phyloP scores from a whole-genome alignment of 352 stramenopile species.

The Pythium aphanidermatum region DNA sequence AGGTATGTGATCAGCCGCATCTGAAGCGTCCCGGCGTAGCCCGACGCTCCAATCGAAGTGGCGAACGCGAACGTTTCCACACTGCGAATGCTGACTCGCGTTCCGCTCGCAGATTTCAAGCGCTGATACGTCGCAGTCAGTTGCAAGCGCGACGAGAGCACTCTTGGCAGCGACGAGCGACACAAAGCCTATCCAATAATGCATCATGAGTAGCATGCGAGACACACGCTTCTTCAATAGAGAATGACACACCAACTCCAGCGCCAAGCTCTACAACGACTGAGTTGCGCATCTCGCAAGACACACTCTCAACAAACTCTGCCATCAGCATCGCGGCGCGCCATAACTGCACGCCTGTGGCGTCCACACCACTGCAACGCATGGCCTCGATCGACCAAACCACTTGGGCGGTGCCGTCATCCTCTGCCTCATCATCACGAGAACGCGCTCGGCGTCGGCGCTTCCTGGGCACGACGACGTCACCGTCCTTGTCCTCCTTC shows the following conservation, averaged over 20 bases:
- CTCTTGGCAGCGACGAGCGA: conserved; percentile 33
- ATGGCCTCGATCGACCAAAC: conserved; percentile 8
- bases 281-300: conserved; percentile 20
- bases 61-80: conserved; percentile 19
- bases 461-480: conserved; percentile 11
- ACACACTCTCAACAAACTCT: conserved; percentile 25
- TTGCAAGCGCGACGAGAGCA: conserved; percentile 36
- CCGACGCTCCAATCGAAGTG: conserved; percentile 19
- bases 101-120: conserved; percentile 35
- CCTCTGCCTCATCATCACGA: not conserved
- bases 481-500: conserved; percentile 10
- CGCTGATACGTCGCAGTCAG: conserved; percentile 31
- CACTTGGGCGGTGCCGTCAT: too few relatives aligned
- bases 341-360: conserved; percentile 22
- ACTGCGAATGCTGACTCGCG: conserved; percentile 19
- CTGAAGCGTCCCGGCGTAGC: conserved; percentile 6
- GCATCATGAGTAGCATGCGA: not conserved
- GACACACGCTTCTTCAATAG: not conserved
- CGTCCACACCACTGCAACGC: not conserved
- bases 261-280: conserved; percentile 49
- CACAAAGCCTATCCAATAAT: conserved; percentile 44
- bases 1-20: not conserved
- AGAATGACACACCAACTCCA: conserved; percentile 39
- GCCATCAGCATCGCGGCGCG: conserved; percentile 48
- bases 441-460: not conserved